Base-by-base conservation (phyloP, 176 grass and related monocot genomes). In the Eragrostis curvula region DNA sequence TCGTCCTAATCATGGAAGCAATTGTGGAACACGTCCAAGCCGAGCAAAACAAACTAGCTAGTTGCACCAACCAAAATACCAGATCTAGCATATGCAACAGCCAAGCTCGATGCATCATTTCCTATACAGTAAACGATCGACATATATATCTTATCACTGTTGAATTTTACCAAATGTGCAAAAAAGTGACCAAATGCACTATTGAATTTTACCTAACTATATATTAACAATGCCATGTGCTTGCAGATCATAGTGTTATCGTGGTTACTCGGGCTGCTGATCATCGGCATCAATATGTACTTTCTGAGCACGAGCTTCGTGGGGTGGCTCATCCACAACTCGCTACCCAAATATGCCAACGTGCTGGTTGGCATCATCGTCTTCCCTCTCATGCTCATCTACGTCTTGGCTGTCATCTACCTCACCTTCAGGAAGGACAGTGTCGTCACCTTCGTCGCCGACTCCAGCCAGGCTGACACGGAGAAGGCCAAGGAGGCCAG, bases 221-320 rank as follows among this genome's bases (percentile, higher is more conserved):
- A 11, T 9, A 51, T 10, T 46, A 60, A 46, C 13, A 45, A n/a
- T 24, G 13, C 49, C 48, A 9, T 51, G 1, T 79, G 2, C 48
- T 43, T 73, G 84, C 89, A 97, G 90, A 71, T 90, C 6, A 91
- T 97, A 2, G 80, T 88, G 14, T 41, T 95, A 29, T 90, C 91
- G n/a, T 97, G 91, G 94, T 3, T 81, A 2, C 94, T 93, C 3
- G 88, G 91, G 4, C 36, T 89, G 12, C 27, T 90, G 1, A 59
- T 97, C 60, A 91, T 97, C 28, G 78, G 86, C 29, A 97, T 93
- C 65, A 97, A 97, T 78, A 87, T 97, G n/a, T 93, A 91, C 72
- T 97, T 89, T 70, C 70, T 97, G 29, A 93, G 88, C 86, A 97
- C 94, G 15, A 89, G 84, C 61, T 97, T 93, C 21, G 84, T 86